Base-by-base conservation (phyloP, 805 yeast genomes). In the Ogataea pini region DNA sequence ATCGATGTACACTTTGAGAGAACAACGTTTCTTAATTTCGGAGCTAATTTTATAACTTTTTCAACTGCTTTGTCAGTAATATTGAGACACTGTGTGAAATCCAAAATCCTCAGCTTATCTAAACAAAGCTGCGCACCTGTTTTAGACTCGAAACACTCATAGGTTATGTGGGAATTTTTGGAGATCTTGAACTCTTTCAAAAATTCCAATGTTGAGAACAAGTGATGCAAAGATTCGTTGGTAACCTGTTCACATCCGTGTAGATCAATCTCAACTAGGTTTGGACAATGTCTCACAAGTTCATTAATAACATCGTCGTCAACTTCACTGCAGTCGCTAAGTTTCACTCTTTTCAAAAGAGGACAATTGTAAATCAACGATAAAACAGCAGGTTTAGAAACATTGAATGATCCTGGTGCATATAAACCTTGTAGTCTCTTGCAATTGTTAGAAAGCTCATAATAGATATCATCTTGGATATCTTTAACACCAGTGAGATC, bases 241-340 rank as follows among this genome's bases (percentile, higher is more conserved):
- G 86, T 78, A 31, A 91, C 80, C 52, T 78, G 74, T n/a, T 84
- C 79, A 67, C 96, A 86, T 38, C 83, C 84, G 56, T 89, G 91
- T 42, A 92, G 74, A 68, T 92, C 98, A 44, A 94, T 85, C 67
- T 92, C 99, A 14, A 91, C 95, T 42, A 92, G 72, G 47, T 83
- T 75, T 36, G 85, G 85, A 65, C 97, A 92, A 62, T 78, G 78
- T n/a, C 72, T 71, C 46, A 86, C 83, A 66, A 90, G 72, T 18
- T 76, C 74, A 34, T 72, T 59, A 5, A 91, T 73, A 9, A 85
- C 75, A 8, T 69, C 77, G 64, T 88, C 94, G 41, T 83, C 78
- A 49, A 92, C 77, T 47, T 75, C 75, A 31, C 70, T 70, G 62
- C 89, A 86, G 48, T 86, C 86, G 49, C 90, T 83, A 46, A 94